Base-by-base conservation (phyloP, 352 stramenopile genomes). In the Pythium plurisporium region DNA sequence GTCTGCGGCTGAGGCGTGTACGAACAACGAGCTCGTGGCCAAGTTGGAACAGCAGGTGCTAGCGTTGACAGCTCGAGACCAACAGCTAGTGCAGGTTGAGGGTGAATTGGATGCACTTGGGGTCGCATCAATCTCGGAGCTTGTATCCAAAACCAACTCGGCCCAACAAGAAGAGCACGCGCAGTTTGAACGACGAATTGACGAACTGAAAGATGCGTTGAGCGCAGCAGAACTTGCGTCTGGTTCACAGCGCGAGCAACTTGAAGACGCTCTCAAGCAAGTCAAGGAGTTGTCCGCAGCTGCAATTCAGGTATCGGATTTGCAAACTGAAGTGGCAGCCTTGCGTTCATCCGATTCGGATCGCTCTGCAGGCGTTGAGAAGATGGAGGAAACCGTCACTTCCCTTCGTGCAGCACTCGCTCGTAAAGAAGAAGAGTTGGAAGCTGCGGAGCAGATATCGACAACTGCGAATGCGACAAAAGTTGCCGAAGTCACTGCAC, bases 61-160 rank as follows among this genome's bases (percentile, higher is more conserved):
- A 43, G 19, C 14, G 7, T 31, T 59, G 17, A 34, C 31, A 5
- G 22, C 11, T 2, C 48, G 41, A 0, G 42, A 52, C 4, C 23
- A 53, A 27, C 43, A 12, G 31, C 49, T 58, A 0, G 14, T 30
- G 11, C 25, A 53, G 4, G n/a, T 54, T 2, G 57, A 65, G 30
- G 27, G 29, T 19, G 57, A 53, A 20, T 31, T 57, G 14, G 23
- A 22, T 2, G 25, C 9, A 6, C 12, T 47, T 19, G 42, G 34
- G 15, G 31, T 55, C 17, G n/a, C 19, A 9, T 64, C 56, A 11
- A 45, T 57, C 10, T 36, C 47, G 7, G 38, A 64, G 3, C 20
- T 58, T 3, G 25, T 59, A 3, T 9, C 23, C 6, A 40, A 48
- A 5, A 65, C 56, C 8, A 38, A 57, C n/a, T 22, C 46, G 15